A percentile compares a stretch with the other conserved stretches of the same genome.
These are phyloP conservation scores for Ramularia endophylla DNA, from an alignment of 2,329 filamentous ascomycete genomes.

Conservation along the genomic window DNA sequence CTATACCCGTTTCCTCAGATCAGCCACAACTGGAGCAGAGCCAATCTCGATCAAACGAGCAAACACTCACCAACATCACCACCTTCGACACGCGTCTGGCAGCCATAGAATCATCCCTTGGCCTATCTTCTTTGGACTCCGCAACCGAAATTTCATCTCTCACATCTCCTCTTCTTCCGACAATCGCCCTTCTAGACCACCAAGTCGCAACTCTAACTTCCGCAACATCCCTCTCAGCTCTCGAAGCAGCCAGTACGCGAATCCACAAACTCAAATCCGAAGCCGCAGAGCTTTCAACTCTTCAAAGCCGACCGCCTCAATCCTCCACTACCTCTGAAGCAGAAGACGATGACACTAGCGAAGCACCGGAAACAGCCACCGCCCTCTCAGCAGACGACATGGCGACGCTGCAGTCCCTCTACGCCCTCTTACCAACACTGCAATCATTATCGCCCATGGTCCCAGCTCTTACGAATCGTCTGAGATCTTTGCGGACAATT, in stretches of 20 bases:
- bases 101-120: conserved; percentile 73
- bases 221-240: conserved; percentile 63
- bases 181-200: conserved; percentile 71
- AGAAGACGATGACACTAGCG: conserved; percentile 9
- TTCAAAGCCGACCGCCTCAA: conserved; percentile 28
- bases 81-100: conserved; percentile 81
- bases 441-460: conserved; percentile 79
- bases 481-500: conserved; percentile 75
- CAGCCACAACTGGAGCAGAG: not conserved
- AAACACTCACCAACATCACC: conserved; percentile 71
- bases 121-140: conserved; percentile 60
- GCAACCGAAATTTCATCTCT: conserved; percentile 51
- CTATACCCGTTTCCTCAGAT: conserved; percentile 5
- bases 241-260: conserved; percentile 50
- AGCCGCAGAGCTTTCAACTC: conserved; percentile 63
- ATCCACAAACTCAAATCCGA: conserved; percentile 46
- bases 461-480: conserved; percentile 75
- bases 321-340: conserved; percentile 1
- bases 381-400: conserved; percentile 57
- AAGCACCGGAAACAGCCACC: conserved; percentile 32
- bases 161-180: conserved; percentile 69
- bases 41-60: conserved; percentile 31
- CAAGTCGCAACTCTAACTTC: conserved; percentile 67
- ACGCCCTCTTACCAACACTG: conserved; percentile 81
- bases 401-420: conserved; percentile 85